These are phyloP conservation scores for Tanacetum coccineum DNA, from an alignment of 129 eudicot species.

Conservation along the genomic window DNA sequence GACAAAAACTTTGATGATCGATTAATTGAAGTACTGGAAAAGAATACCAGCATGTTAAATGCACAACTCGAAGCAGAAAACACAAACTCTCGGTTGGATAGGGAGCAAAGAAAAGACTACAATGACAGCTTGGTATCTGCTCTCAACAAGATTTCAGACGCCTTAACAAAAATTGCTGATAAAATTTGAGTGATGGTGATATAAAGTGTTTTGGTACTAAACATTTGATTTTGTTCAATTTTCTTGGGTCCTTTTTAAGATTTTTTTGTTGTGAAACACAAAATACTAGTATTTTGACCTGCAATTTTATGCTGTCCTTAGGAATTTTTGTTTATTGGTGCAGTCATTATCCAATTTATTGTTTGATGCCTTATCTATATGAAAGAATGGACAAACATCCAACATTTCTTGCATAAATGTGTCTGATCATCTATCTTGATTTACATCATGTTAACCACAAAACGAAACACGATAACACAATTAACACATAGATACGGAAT, in stretches of 20 bases:
- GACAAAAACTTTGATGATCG: conserved; percentile 34
- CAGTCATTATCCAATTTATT: background rate
- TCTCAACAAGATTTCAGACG: conserved; percentile 59
- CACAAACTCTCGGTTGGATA: conserved; percentile 42
- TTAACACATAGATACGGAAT: background rate
- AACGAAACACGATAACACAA: background rate
- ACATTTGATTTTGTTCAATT: background rate
- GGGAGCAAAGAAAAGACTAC: conserved; percentile 59
- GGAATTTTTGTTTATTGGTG: background rate
- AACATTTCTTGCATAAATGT: background rate
- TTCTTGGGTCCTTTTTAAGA: background rate
- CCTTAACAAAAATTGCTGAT: conserved; percentile 59
- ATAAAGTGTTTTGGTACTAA: background rate
- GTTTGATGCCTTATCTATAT: background rate
- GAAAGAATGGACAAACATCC: too few species aligned
- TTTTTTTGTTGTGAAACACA: conserved; percentile 8
- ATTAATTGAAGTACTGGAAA: conserved; percentile 51
- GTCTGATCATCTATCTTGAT: background rate
- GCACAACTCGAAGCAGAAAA: conserved; percentile 58
- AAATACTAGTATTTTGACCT: conserved; percentile 11
- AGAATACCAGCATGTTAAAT: conserved; percentile 38
- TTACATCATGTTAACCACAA: background rate
- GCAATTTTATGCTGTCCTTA: conserved; percentile 10
- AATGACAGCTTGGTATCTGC: conserved; percentile 51
- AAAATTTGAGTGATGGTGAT: conserved; percentile 35